Percentiles rank a stretch among this genome's conserved stretches.
phyloP scores from a whole-genome alignment of 805 yeast genomes.

The Wickerhamiella hasegawae region DNA sequence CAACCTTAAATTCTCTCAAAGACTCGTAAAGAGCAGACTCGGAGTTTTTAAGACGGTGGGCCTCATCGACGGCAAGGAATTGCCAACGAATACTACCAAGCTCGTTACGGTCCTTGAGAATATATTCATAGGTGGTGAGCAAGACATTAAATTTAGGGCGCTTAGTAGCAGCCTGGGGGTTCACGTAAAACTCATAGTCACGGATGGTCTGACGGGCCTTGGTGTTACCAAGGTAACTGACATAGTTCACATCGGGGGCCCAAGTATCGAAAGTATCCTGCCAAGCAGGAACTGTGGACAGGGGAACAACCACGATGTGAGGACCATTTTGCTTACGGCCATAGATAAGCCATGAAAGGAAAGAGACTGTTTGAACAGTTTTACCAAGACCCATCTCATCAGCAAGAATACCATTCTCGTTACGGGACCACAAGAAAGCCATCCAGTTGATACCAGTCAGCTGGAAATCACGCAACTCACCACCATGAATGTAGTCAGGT shows the following conservation, averaged over 20 bases:
- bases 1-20: conserved; percentile 61
- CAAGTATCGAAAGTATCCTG: conserved; percentile 96
- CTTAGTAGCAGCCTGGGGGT: conserved; percentile 34
- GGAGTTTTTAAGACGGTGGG: conserved; percentile 88
- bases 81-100: conserved; percentile 86
- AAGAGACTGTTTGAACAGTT: conserved; percentile 92
- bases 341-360: conserved; percentile 84
- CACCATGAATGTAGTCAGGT: conserved; percentile 79
- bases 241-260: conserved; percentile 92
- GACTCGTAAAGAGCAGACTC: conserved; percentile 89
- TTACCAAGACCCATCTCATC: conserved; percentile 99
- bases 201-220: conserved; percentile 68
- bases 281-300: conserved; percentile 97
- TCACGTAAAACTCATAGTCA: conserved; percentile 63
- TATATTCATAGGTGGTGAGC: conserved; percentile 90
- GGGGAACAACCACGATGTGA: conserved; percentile 87
- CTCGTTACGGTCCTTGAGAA: conserved; percentile 71
- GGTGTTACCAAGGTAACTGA: conserved; percentile 85
- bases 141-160: conserved; percentile 84
- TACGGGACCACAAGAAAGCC: conserved; percentile 97
- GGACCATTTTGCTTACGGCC: conserved; percentile 97
- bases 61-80: conserved; percentile 94
- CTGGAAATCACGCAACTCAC: conserved; percentile 92
- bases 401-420: conserved; percentile 93
- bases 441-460: conserved; percentile 97